phyloP scores from a whole-genome alignment of 768 basidiomycete genomes.

The Collybia sordida region DNA sequence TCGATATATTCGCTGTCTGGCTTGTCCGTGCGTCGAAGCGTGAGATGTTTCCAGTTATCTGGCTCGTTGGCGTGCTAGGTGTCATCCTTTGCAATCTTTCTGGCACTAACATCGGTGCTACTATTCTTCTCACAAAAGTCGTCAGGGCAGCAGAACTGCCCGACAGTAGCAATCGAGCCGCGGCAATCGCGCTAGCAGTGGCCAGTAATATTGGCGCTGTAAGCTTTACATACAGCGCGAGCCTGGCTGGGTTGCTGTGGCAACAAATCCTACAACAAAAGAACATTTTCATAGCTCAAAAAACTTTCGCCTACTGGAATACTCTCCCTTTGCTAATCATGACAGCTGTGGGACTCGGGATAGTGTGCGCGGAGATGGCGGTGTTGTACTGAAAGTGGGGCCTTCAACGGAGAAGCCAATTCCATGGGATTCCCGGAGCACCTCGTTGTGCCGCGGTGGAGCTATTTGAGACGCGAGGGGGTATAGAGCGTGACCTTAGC shows the following conservation, averaged over 20 bases:
- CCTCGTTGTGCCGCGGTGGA: too few species aligned
- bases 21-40: slow-evolving; percentile 43
- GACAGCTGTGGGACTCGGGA: slow-evolving; percentile 62
- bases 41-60: slow-evolving; percentile 51
- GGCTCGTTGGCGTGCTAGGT: slow-evolving; percentile 69
- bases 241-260: slow-evolving; percentile 90
- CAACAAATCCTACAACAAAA: slow-evolving; percentile 70
- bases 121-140: slow-evolving; percentile 84
- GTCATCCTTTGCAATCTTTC: slow-evolving; percentile 79
- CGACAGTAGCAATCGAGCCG: slow-evolving; percentile 42
- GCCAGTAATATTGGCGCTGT: slow-evolving; percentile 91
- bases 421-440: too few species aligned
- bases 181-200: slow-evolving; percentile 75
- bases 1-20: slow-evolving; percentile 77
- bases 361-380: slow-evolving; percentile 78
- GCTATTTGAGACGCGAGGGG: too few species aligned
- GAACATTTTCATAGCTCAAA: slow-evolving; percentile 57
- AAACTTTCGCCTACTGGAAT: slow-evolving; percentile 75
- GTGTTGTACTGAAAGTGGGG: slow-evolving; percentile 35
- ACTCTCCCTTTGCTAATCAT: slow-evolving; percentile 61
- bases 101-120: slow-evolving; percentile 90
- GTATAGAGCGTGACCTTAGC: too few species aligned
- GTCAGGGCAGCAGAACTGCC: slow-evolving; percentile 51
- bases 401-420: too few species aligned
- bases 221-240: slow-evolving; percentile 84